These are phyloP conservation scores for Fraxinus sp. DNA, from an alignment of 305 asterid genomes.

Conservation along the genomic window DNA sequence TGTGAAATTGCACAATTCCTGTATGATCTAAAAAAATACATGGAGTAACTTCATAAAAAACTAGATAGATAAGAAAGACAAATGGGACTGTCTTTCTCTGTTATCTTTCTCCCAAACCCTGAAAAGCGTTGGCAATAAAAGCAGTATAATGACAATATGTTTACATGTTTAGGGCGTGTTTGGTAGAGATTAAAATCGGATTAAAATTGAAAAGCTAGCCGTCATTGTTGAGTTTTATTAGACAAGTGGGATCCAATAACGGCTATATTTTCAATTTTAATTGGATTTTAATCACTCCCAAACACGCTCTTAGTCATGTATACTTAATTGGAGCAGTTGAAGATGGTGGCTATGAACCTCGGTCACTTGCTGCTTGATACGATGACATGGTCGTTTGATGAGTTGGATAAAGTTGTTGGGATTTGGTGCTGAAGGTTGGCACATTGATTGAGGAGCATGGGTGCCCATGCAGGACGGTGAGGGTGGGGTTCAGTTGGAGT, in stretches of 20 bases:
- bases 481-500: neutral
- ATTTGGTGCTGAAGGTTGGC: constrained; percentile 9
- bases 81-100: neutral
- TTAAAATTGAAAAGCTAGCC: no score
- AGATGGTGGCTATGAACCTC: neutral
- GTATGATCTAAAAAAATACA: neutral
- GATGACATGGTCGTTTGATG: neutral
- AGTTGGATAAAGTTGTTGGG: neutral
- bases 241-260: no score
- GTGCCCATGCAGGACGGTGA: neutral
- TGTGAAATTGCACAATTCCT: neutral
- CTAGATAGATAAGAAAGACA: neutral
- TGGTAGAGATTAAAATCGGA: no score
- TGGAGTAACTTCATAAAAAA: neutral
- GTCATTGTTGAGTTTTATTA: no score
- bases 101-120: neutral
- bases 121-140: neutral
- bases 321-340: constrained; percentile 1
- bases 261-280: no score
- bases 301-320: neutral
- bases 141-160: neutral
- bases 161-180: neutral
- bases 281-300: no score
- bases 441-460: neutral
- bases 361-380: neutral